phyloP scores from a whole-genome alignment of 2,329 filamentous ascomycete genomes.

The Apiospora kogelbergensis region DNA sequence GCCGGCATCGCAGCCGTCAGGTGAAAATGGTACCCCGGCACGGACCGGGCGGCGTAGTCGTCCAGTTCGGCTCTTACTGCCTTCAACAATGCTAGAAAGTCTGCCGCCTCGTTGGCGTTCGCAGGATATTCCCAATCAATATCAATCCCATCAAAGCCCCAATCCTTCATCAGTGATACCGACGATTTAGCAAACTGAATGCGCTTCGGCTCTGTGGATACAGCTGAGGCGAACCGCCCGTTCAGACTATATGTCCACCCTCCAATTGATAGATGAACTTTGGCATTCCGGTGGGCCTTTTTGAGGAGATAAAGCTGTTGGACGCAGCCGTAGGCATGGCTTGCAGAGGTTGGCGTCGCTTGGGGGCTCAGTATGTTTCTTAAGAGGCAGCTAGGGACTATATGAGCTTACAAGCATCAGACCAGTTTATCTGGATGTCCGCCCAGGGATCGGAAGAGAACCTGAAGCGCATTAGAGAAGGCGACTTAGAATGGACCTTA shows the following conservation, averaged over 20 bases:
- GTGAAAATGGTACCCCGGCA: conserved; percentile 44
- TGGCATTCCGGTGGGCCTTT: conserved; percentile 73
- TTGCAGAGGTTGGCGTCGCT: conserved; percentile 33
- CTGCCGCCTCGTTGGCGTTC: conserved; percentile 37
- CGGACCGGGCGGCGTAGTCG: conserved; percentile 26
- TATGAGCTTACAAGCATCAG: conserved; percentile 1
- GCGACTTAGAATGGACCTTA: not conserved
- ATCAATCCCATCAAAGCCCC: conserved; percentile 57
- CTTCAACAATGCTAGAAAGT: conserved; percentile 43
- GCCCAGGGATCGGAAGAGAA: conserved; percentile 60
- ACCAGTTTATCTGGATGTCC: conserved; percentile 65
- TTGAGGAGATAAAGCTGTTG: conserved; percentile 78
- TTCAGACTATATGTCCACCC: conserved; percentile 70
- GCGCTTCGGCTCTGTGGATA: conserved; percentile 60
- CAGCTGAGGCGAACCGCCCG: conserved; percentile 59
- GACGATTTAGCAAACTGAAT: conserved; percentile 67
- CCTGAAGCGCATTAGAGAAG: not conserved
- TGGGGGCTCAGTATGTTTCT: not conserved
- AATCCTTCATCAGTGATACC: conserved; percentile 68
- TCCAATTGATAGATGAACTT: conserved; percentile 76
- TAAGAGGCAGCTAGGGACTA: not conserved
- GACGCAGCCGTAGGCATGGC: conserved; percentile 73
- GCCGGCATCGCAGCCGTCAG: conserved; percentile 53
- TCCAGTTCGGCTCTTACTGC: conserved; percentile 39
- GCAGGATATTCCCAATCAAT: conserved; percentile 58